These are phyloP conservation scores for Diospyros kaki DNA, from an alignment of 148 eudicot species.

Conservation along the genomic window DNA sequence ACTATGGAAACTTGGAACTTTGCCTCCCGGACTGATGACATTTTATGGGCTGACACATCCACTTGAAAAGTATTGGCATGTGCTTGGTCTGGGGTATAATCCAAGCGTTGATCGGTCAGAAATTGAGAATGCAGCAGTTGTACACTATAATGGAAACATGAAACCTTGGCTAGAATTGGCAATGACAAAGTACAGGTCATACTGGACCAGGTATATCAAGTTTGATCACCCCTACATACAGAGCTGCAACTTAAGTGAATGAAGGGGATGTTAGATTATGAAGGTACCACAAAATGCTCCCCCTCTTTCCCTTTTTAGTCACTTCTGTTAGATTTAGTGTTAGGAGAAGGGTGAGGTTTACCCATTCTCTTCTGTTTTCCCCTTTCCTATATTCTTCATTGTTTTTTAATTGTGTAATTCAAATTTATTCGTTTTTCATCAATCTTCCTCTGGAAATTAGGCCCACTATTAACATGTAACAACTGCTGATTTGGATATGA, in stretches of 20 bases:
- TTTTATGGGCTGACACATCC: constrained; percentile 75
- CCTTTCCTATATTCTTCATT: constrained; percentile 19
- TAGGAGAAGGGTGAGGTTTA: neutral
- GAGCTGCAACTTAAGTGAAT: constrained; percentile 60
- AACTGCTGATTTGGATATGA: neutral
- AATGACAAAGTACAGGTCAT: constrained; percentile 64
- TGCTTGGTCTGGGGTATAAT: constrained; percentile 87
- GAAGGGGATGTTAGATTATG: constrained; percentile 12
- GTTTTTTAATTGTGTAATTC: constrained; percentile 37
- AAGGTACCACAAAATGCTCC: constrained; percentile 7
- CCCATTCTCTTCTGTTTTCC: neutral
- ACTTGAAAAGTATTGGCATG: constrained; percentile 82
- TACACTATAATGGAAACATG: constrained; percentile 92
- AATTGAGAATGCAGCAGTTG: constrained; percentile 78
- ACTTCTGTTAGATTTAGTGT: neutral
- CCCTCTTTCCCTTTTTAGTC: neutral
- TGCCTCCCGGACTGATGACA: constrained; percentile 89
- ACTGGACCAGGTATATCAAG: constrained; percentile 81
- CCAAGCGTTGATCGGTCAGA: constrained; percentile 60
- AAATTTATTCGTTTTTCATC: constrained; percentile 17
- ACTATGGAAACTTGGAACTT: constrained; percentile 88
- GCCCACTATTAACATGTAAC: neutral
- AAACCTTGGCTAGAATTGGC: constrained; percentile 95
- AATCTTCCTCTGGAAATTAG: neutral
- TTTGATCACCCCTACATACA: constrained; percentile 73